Evolutionary conservation across 1,139 yeast genomes (phyloP).

Genomic region (Wickerhamomyces sp.): DNA sequence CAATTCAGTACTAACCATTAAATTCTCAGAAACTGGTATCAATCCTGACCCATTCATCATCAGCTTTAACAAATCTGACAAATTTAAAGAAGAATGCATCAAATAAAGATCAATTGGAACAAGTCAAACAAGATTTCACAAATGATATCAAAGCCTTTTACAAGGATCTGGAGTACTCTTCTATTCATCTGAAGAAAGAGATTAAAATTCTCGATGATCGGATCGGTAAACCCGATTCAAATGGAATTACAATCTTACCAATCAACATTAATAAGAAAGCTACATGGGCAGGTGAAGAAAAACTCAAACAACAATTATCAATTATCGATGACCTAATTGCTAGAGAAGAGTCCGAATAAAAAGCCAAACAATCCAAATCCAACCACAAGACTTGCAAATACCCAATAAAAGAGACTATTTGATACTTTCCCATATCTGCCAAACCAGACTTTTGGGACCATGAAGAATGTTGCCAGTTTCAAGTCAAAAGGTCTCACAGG

Average conservation of each 20-base stretch:
- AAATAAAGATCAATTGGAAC: constrained; percentile 10
- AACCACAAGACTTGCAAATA: constrained; percentile 4
- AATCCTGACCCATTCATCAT: constrained; percentile 23
- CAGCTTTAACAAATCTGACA: constrained; percentile 16
- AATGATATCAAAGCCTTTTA: constrained; percentile 18
- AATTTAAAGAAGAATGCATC: constrained; percentile 19
- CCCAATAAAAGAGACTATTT: constrained; percentile 5
- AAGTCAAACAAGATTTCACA: constrained; percentile 15
- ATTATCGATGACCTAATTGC: neutral
- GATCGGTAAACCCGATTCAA: constrained; percentile 38
- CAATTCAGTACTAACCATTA: constrained; percentile 15
- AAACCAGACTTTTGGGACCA: constrained; percentile 17
- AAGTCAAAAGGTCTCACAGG: constrained; percentile 46
- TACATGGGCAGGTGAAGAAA: constrained; percentile 48
- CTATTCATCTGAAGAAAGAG: constrained; percentile 47
- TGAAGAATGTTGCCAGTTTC: constrained; percentile 12
- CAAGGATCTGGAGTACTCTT: constrained; percentile 21
- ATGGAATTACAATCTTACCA: constrained; percentile 51
- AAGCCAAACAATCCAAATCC: constrained; percentile 11
- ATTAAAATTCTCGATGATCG: constrained; percentile 55
- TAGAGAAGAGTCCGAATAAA: constrained; percentile 9
- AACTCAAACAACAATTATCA: constrained; percentile 30
- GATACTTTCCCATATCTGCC: constrained; percentile 17
- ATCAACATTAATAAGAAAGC: constrained; percentile 60
- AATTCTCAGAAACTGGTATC: constrained; percentile 23